These are phyloP conservation scores for Candida berthetii DNA, from an alignment of 805 yeast species.

Conservation along the genomic window DNA sequence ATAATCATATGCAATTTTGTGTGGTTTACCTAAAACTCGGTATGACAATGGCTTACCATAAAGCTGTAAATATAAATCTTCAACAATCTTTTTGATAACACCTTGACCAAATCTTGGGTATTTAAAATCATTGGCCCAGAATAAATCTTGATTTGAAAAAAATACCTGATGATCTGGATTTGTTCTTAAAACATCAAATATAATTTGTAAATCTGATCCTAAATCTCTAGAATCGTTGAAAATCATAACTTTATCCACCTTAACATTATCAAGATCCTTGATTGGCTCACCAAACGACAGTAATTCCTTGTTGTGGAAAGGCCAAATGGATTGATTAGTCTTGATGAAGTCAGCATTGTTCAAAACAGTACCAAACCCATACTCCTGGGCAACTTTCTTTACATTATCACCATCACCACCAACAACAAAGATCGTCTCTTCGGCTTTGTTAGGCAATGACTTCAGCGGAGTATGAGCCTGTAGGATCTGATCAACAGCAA, in stretches of 20 bases:
- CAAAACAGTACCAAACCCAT: conserved; percentile 75
- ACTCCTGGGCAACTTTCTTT: conserved; percentile 64
- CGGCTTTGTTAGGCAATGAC: conserved; percentile 42
- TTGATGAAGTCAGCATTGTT: conserved; percentile 67
- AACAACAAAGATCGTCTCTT: conserved; percentile 64
- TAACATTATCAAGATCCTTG: conserved; percentile 11
- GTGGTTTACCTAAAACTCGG: conserved; percentile 78
- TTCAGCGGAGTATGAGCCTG: conserved; percentile 87
- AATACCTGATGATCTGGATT: conserved; percentile 63
- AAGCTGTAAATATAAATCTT: conserved; percentile 47
- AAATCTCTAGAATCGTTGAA: conserved; percentile 88
- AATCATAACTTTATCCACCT: conserved; percentile 65
- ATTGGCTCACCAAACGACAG: conserved; percentile 26
- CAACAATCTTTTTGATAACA: conserved; percentile 62
- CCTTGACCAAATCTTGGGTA: conserved; percentile 90
- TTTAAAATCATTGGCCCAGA: conserved; percentile 81
- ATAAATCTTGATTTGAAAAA: conserved; percentile 76
- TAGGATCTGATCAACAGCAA: conserved; percentile 49
- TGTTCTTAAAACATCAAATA: conserved; percentile 64
- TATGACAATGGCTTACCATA: conserved; percentile 46
- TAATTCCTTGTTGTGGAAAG: conserved; percentile 53
- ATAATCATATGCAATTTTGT: conserved; percentile 69
- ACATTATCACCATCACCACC: conserved; percentile 75
- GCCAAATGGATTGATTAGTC: conserved; percentile 70
- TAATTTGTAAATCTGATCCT: conserved; percentile 79